These are phyloP conservation scores for Cudoniella acicularis DNA, from an alignment of 495 filamentous ascomycete species.

Conservation along the genomic window DNA sequence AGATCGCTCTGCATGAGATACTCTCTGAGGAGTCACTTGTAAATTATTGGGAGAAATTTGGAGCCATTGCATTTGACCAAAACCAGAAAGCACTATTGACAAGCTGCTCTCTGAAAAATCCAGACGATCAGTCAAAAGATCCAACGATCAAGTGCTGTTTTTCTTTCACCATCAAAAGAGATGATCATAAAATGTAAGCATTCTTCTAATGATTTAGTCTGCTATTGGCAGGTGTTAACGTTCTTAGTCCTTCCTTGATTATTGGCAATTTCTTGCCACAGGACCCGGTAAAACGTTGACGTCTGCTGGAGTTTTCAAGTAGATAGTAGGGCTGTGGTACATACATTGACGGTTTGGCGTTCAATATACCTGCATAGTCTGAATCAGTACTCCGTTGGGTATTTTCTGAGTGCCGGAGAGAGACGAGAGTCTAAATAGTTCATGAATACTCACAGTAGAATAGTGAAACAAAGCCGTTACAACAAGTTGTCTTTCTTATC, in stretches of 20 bases:
- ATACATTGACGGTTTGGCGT: background rate
- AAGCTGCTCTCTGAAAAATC: conserved; percentile 86
- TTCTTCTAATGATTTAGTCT: too few species aligned
- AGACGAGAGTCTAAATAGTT: too few species aligned
- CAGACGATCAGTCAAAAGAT: conserved; percentile 64
- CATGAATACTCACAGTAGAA: too few species aligned
- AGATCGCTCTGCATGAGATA: conserved; percentile 92
- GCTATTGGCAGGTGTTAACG: too few species aligned
- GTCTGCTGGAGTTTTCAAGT: conserved; percentile 1
- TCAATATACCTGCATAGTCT: background rate
- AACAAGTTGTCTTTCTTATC: too few species aligned
- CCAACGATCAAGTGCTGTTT: conserved; percentile 91
- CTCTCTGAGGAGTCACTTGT: conserved; percentile 91
- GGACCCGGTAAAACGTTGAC: conserved; percentile 28
- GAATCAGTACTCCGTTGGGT: too few species aligned
- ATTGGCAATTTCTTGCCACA: conserved; percentile 94
- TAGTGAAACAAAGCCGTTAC: too few species aligned
- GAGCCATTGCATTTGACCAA: conserved; percentile 94
- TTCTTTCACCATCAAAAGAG: conserved; percentile 91
- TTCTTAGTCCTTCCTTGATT: conserved; percentile 78
- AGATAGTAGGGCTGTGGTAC: conserved; percentile 5
- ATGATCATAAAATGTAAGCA: conserved; percentile 93
- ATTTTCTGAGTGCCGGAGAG: too few species aligned
- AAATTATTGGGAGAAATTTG: conserved; percentile 98
- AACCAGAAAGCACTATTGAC: conserved; percentile 97